phyloP scores from a whole-genome alignment of 257 asterid species.

The Knoxia roxburghii region DNA sequence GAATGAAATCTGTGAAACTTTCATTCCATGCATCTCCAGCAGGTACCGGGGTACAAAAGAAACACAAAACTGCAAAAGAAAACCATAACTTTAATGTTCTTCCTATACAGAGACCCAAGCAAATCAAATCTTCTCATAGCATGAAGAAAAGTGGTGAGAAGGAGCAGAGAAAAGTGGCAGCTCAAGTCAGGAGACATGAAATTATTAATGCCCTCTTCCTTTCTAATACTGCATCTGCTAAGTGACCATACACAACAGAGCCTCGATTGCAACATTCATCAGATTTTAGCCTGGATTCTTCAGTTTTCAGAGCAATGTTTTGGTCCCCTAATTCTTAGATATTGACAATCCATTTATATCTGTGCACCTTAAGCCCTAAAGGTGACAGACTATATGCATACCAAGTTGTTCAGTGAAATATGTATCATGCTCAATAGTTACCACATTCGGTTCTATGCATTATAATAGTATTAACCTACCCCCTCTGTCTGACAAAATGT shows the following conservation, averaged over 20 bases:
- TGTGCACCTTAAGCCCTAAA: no score
- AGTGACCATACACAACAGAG: not conserved
- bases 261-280: not conserved
- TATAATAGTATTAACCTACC: no score
- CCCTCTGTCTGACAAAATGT: no score
- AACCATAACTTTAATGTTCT: not conserved
- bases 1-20: constrained; percentile 76
- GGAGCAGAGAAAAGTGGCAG: constrained; percentile 44
- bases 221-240: constrained; percentile 2
- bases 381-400: no score
- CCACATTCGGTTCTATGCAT: no score
- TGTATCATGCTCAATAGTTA: no score
- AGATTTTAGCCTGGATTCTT: not conserved
- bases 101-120: not conserved
- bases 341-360: no score
- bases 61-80: constrained; percentile 70
- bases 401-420: no score
- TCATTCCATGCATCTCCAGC: constrained; percentile 92
- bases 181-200: constrained; percentile 41
- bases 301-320: no score
- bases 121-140: not conserved
- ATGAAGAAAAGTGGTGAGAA: constrained; percentile 26
- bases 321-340: no score
- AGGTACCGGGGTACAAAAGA: constrained; percentile 93
- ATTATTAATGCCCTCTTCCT: constrained; percentile 4